These are phyloP conservation scores for Paracamarosporium sp. DNA, from an alignment of 2,329 filamentous ascomycete genomes.

Conservation along the genomic window DNA sequence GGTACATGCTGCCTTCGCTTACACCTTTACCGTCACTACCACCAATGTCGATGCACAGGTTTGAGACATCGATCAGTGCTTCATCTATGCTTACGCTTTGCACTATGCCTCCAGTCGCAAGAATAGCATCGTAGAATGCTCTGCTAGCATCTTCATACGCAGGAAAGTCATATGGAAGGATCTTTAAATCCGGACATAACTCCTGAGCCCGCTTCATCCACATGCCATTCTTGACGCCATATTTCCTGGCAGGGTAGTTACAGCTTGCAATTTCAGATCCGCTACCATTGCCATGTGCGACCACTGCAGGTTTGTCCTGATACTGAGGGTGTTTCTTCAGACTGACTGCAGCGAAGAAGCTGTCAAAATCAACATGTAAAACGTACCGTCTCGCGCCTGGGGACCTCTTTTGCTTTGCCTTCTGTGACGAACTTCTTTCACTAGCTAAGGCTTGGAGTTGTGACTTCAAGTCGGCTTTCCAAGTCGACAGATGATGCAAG, in stretches of 20 bases:
- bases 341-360: constrained; percentile 96
- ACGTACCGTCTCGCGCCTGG: constrained; percentile 78
- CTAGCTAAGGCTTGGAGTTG: constrained; percentile 81
- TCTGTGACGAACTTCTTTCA: constrained; percentile 67
- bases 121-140: constrained; percentile 83
- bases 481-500: constrained; percentile 91
- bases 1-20: constrained; percentile 72
- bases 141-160: constrained; percentile 92
- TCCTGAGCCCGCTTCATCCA: constrained; percentile 95
- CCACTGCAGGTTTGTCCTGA: constrained; percentile 79
- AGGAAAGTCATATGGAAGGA: constrained; percentile 94
- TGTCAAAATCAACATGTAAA: constrained; percentile 97
- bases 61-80: constrained; percentile 84
- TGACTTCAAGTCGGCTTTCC: constrained; percentile 94
- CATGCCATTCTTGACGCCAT: constrained; percentile 96
- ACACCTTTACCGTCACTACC: constrained; percentile 70
- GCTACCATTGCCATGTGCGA: constrained; percentile 84
- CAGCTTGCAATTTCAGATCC: constrained; percentile 97
- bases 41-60: constrained; percentile 68
- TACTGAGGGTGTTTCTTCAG: constrained; percentile 78
- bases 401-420: constrained; percentile 59
- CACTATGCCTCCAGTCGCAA: constrained; percentile 80
- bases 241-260: constrained; percentile 88
- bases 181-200: constrained; percentile 82
- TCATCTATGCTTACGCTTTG: constrained; percentile 98